phyloP scores from a whole-genome alignment of 768 basidiomycete genomes.

The Hericium alpestre region DNA sequence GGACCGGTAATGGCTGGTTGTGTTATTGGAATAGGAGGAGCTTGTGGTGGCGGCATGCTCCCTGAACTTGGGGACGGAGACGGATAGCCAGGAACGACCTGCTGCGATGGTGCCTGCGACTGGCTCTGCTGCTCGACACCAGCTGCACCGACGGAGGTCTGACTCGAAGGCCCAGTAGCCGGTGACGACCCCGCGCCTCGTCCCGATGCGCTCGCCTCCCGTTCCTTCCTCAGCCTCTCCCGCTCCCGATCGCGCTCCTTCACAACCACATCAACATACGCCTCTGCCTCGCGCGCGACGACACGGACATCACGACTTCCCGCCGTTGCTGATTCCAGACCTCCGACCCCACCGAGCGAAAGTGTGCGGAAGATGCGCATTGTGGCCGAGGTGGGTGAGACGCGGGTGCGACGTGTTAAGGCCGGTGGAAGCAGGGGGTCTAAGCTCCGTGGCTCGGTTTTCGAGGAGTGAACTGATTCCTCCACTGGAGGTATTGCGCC shows the following conservation, averaged over 20 bases:
- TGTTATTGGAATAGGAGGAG: background rate
- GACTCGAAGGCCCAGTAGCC: conserved; percentile 5
- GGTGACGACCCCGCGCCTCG: background rate
- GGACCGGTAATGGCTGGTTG: background rate
- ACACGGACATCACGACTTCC: conserved; percentile 30
- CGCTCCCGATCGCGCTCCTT: conserved; percentile 71
- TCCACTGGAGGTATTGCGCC: too few relatives aligned
- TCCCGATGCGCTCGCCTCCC: conserved; percentile 32
- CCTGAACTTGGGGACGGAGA: conserved; percentile 33
- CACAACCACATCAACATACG: conserved; percentile 66
- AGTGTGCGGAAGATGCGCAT: conserved; percentile 38
- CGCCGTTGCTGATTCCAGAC: conserved; percentile 24
- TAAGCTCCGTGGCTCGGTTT: background rate
- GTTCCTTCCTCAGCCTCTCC: conserved; percentile 58
- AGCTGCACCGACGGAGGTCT: background rate
- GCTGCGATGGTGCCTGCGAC: conserved; percentile 18
- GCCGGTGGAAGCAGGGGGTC: background rate
- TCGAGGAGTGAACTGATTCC: too few relatives aligned
- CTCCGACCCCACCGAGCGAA: conserved; percentile 25
- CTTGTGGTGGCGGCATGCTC: conserved; percentile 2
- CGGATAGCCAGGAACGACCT: conserved; percentile 30
- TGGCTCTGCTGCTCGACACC: conserved; percentile 11
- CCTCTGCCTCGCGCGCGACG: conserved; percentile 51
- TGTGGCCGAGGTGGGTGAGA: background rate
- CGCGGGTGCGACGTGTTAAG: background rate